These are phyloP conservation scores for Scenedesmus sp. DNA, from an alignment of 163 green algal genomes.

Conservation along the genomic window DNA sequence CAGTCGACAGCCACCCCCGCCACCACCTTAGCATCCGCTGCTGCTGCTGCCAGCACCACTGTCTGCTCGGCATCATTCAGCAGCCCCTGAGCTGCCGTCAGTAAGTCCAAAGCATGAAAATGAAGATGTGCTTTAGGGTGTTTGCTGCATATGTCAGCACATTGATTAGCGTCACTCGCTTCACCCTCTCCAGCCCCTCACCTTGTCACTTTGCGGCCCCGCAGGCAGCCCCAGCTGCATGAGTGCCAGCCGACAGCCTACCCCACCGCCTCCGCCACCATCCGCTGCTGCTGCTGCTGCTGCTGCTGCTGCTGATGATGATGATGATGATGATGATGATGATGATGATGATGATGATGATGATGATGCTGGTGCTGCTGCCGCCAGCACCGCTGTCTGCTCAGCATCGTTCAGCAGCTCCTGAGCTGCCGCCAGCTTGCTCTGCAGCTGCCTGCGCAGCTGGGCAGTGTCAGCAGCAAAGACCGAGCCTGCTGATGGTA, in stretches of 20 bases:
- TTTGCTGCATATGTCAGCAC: too few species aligned
- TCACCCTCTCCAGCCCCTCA: not conserved
- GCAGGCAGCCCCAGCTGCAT: not conserved
- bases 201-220: not conserved
- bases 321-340: too few species aligned
- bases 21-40: too few species aligned
- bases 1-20: too few species aligned
- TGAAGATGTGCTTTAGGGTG: too few species aligned
- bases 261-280: not conserved
- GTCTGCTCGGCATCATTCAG: too few species aligned
- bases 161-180: too few species aligned
- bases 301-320: too few species aligned
- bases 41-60: too few species aligned
- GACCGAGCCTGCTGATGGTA: not conserved
- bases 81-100: too few species aligned
- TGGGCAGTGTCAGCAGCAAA: not conserved
- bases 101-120: too few species aligned
- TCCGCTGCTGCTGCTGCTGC: slow-evolving; percentile 24
- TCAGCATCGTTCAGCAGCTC: slow-evolving; percentile 41
- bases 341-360: too few species aligned
- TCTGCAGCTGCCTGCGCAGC: slow-evolving; percentile 20
- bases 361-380: not conserved
- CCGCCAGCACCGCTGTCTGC: not conserved
- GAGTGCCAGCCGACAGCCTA: not conserved
- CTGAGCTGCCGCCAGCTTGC: not conserved